Conservation (phyloP, 169 alveolate species). For the Plasmodium vivax region DNA sequence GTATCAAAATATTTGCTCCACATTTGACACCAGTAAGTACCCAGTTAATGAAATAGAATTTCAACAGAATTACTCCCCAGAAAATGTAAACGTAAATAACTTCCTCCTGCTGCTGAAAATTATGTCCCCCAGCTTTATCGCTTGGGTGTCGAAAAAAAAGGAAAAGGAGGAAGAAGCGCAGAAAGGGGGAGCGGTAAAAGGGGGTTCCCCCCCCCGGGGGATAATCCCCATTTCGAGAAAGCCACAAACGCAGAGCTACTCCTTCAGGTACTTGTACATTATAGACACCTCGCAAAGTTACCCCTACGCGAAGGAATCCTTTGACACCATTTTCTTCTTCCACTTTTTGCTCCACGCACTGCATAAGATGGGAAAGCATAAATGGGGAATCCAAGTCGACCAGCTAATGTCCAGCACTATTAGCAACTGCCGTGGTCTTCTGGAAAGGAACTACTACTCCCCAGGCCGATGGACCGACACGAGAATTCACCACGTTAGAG, state of each 20-base stretch:
- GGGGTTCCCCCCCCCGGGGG: background rate
- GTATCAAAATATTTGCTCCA: background rate
- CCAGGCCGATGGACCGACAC: background rate
- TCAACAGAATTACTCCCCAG: constrained; percentile 12
- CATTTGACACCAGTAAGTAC: constrained; percentile 47
- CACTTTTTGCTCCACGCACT: background rate
- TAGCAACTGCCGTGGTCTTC: background rate
- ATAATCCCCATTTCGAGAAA: background rate
- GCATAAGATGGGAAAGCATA: background rate
- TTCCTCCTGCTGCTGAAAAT: constrained; percentile 60
- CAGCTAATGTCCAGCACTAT: background rate
- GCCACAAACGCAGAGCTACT: background rate
- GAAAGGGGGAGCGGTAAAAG: background rate
- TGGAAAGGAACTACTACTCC: background rate
- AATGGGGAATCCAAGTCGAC: background rate
- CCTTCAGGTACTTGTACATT: background rate
- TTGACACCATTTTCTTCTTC: constrained; percentile 6
- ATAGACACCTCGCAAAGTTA: background rate
- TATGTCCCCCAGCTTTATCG: constrained; percentile 52
- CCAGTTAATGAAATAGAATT: constrained; percentile 7
- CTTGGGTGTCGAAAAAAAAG: constrained; percentile 20
- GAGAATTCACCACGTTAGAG: background rate
- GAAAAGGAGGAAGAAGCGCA: background rate
- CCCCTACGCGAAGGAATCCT: constrained; percentile 22
- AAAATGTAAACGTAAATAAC: constrained; percentile 51